A percentile compares a stretch with the other conserved stretches of the same genome.
These are phyloP conservation scores for Venturia carpophila DNA, from an alignment of 2,329 filamentous ascomycete genomes.

Conservation along the genomic window DNA sequence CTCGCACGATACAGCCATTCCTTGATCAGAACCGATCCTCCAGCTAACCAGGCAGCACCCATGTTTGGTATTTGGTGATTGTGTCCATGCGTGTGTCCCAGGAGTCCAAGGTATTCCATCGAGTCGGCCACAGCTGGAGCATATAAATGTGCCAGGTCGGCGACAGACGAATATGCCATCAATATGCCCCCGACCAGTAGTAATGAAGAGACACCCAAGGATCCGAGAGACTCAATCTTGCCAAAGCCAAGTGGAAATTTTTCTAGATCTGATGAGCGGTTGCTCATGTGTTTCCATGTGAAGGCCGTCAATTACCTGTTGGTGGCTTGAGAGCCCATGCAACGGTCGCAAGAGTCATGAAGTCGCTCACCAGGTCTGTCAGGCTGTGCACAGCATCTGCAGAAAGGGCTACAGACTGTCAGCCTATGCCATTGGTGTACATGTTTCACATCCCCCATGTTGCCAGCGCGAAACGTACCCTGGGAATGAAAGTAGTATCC, in stretches of 20 bases:
- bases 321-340: slow-evolving; percentile 86
- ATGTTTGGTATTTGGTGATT: slow-evolving; percentile 58
- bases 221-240: slow-evolving; percentile 95
- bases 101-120: slow-evolving; percentile 15
- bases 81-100: slow-evolving; percentile 49
- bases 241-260: slow-evolving; percentile 87
- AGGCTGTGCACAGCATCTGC: slow-evolving; percentile 94
- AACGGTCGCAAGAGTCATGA: slow-evolving; percentile 89
- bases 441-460: background rate
- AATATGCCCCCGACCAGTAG: slow-evolving; percentile 81
- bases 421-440: slow-evolving; percentile 19
- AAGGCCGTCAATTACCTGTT: slow-evolving; percentile 37
- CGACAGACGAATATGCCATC: slow-evolving; percentile 68
- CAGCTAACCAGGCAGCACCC: slow-evolving; percentile 90
- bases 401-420: slow-evolving; percentile 53
- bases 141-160: slow-evolving; percentile 41
- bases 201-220: slow-evolving; percentile 85
- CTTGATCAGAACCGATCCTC: slow-evolving; percentile 82
- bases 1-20: slow-evolving; percentile 97
- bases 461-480: slow-evolving; percentile 26
- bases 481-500: slow-evolving; percentile 95
- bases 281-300: background rate
- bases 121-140: slow-evolving; percentile 17
- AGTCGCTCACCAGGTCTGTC: slow-evolving; percentile 88
- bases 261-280: slow-evolving; percentile 26